Percentiles rank a stretch among this genome's conserved stretches.
Evolutionary conservation across 1,139 yeast species (phyloP).

Genomic region (Debaryomycetaceae sp.): DNA sequence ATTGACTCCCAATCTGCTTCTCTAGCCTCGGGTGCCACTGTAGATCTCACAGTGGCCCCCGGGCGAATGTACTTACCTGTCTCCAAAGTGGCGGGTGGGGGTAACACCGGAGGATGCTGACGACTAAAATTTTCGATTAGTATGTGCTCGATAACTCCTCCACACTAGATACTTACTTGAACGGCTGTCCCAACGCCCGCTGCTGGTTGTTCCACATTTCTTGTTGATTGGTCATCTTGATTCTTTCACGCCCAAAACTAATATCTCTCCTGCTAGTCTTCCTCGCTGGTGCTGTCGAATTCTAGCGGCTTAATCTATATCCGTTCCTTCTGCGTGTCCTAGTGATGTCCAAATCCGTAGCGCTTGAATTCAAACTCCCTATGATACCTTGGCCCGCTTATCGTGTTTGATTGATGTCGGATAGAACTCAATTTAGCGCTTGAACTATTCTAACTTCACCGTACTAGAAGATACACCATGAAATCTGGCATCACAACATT

Average conservation of each 20-base stretch:
- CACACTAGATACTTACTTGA: slow-evolving; percentile 35
- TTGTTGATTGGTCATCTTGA: slow-evolving; percentile 38
- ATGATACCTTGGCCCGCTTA: neutral
- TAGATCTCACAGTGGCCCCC: neutral
- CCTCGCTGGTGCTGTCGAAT: neutral
- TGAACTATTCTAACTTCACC: neutral
- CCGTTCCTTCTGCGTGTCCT: neutral
- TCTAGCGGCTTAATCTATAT: neutral
- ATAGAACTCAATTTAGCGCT: neutral
- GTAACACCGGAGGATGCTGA: slow-evolving; percentile 52
- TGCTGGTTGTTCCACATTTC: slow-evolving; percentile 46
- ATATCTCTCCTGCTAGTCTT: neutral
- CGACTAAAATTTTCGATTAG: slow-evolving; percentile 35
- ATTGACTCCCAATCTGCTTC: neutral
- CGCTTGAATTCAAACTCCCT: neutral
- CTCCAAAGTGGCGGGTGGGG: slow-evolving; percentile 54
- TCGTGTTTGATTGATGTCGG: neutral
- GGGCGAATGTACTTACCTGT: slow-evolving; percentile 34
- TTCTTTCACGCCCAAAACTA: slow-evolving; percentile 1
- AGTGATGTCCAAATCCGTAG: neutral
- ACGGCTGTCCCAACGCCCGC: slow-evolving; percentile 44
- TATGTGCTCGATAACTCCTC: slow-evolving; percentile 8
- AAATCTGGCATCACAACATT: slow-evolving; percentile 8
- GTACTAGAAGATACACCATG: neutral
- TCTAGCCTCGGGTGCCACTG: neutral